Evolutionary conservation across 176 grass and related monocot species (phyloP), one percentile per base, ranked within the genome.

Genomic region (Poa annua): DNA sequence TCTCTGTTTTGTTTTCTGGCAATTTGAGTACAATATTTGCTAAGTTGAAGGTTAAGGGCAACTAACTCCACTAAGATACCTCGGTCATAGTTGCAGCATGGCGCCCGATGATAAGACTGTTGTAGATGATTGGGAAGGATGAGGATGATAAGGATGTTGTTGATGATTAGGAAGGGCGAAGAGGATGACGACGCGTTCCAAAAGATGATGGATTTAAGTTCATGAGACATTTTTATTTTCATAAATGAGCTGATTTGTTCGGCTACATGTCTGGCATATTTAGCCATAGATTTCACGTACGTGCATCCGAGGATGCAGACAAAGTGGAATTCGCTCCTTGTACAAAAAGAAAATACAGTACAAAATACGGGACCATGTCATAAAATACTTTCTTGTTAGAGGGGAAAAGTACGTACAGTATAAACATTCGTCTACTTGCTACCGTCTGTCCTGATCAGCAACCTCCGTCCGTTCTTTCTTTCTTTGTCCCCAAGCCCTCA

Each of bases 401-500:
- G 67, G 80, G 52, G n/a, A 42, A 32, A 21, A 19, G 7, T 20
- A 69, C 29, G 29, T 29, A n/a, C n/a, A n/a, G n/a, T n/a, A n/a
- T n/a, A 61, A 61, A 72, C 65, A 29, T 9, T 17, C 44, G 42
- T 29, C 44, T 20, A 26, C 1, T 74, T 73, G 21, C 17, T 32
- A 1, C 6, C 25, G 21, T 24, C 7, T 70, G 52, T 71, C 74
- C 59, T 38, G 50, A 51, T 65, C 83, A 81, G 78, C 67, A 73
- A 44, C 22, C 68, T 42, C 8, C 80, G 29, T 29, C 29, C 29
- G 29, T 29, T 7, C 25, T 14, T 32, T 33, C 35, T n/a, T 21
- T 21, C 11, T 70, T 88, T 84, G 55, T 84, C 75, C 39, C 70
- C 82, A n/a, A 61, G 61, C 38, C 76, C 47, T 7, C 74, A n/a